Conservation (phyloP, 352 stramenopile genomes). For the Paralagenidium karlingii region DNA sequence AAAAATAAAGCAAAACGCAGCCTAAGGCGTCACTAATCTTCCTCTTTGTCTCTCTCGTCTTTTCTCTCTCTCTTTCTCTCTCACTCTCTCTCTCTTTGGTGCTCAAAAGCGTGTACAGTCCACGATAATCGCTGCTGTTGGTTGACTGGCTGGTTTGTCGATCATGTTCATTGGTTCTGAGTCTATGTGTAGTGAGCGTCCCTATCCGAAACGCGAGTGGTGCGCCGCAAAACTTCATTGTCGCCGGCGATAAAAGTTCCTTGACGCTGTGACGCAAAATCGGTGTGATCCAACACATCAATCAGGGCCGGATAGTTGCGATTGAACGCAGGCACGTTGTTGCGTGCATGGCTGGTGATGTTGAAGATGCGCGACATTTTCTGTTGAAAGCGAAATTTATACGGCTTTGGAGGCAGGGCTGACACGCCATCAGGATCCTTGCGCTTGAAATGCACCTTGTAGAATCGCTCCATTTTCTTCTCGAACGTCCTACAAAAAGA, state of each 20-base stretch:
- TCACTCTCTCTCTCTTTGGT: too few species aligned
- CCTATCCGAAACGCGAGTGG: too few species aligned
- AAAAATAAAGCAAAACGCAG: too few species aligned
- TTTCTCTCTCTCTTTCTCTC: too few species aligned
- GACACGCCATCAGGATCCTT: slow-evolving; percentile 82
- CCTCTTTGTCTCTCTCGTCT: too few species aligned
- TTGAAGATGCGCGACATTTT: slow-evolving; percentile 85
- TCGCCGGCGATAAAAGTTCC: slow-evolving; percentile 32
- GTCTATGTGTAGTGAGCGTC: too few species aligned
- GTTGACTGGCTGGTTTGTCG: too few species aligned
- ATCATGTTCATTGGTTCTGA: too few species aligned
- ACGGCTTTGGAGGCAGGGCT: slow-evolving; percentile 78
- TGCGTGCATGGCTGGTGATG: slow-evolving; percentile 42
- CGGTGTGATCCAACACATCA: slow-evolving; percentile 66
- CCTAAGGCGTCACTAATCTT: too few species aligned
- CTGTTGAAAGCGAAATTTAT: slow-evolving; percentile 87
- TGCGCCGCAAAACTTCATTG: too few species aligned
- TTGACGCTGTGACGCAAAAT: slow-evolving; percentile 40
- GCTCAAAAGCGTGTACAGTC: too few species aligned
- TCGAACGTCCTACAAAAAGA: slow-evolving; percentile 53
- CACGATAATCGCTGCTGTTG: too few species aligned
- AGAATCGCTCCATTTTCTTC: slow-evolving; percentile 87
- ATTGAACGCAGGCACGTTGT: slow-evolving; percentile 55
- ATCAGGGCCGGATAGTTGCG: slow-evolving; percentile 65
- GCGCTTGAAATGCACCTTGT: slow-evolving; percentile 81